A percentile compares a stretch with the other conserved stretches of the same genome.
Evolutionary conservation across 2,329 filamentous ascomycete species (phyloP).

Genomic region (Amauroascus niger): DNA sequence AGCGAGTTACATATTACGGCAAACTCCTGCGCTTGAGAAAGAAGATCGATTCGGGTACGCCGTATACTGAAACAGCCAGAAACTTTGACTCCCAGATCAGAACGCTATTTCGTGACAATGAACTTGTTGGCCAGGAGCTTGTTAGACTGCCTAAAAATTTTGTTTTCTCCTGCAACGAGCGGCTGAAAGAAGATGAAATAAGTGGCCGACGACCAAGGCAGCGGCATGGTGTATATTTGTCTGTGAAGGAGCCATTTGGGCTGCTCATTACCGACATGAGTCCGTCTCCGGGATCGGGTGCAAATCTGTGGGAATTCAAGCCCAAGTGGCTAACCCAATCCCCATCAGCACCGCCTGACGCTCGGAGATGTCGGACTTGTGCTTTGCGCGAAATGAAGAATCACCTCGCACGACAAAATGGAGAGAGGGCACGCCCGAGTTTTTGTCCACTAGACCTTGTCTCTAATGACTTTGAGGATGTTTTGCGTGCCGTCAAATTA

Average conservation of each 20-base stretch:
- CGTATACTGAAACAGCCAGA: conserved; percentile 41
- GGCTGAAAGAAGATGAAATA: conserved; percentile 44
- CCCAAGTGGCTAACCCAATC: conserved; percentile 77
- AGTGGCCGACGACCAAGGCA: conserved; percentile 38
- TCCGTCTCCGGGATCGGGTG: conserved; percentile 28
- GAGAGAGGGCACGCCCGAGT: conserved; percentile 27
- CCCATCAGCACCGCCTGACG: conserved; percentile 54
- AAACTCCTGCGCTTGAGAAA: conserved; percentile 55
- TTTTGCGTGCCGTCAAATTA: conserved; percentile 35
- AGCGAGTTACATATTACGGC: conserved; percentile 24
- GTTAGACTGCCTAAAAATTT: conserved; percentile 39
- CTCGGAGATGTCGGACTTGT: conserved; percentile 64
- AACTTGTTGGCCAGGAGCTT: conserved; percentile 49
- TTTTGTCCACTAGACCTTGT: conserved; percentile 60
- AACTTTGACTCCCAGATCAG: conserved; percentile 38
- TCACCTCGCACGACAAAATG: conserved; percentile 26
- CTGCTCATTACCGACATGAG: conserved; percentile 69
- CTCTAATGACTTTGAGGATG: conserved; percentile 38
- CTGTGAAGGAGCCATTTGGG: conserved; percentile 50
- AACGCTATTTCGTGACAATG: conserved; percentile 47
- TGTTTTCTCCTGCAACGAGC: conserved; percentile 45
- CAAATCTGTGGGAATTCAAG: conserved; percentile 60
- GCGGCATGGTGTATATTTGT: conserved; percentile 44
- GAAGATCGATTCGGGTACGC: conserved; percentile 42
- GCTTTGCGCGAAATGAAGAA: conserved; percentile 48